These are phyloP conservation scores for Jamesozyma spencerorum DNA, from an alignment of 805 yeast genomes.

Conservation along the genomic window DNA sequence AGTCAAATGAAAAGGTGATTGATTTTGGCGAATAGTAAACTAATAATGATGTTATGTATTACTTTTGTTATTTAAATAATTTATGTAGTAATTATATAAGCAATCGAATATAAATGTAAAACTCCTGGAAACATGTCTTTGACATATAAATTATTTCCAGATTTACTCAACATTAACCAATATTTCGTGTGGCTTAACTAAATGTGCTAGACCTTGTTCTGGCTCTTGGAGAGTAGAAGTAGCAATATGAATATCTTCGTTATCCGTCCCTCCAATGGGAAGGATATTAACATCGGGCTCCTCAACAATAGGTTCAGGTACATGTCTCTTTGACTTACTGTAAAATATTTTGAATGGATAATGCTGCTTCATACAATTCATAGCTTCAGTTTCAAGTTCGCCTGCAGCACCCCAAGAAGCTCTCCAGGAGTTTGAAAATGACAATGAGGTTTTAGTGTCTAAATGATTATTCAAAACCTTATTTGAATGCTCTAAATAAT, in stretches of 20 bases:
- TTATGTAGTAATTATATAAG: not conserved
- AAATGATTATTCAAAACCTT: constrained; percentile 34
- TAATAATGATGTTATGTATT: not conserved
- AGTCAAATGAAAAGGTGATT: too few species aligned
- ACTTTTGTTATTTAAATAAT: not conserved
- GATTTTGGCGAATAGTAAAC: too few species aligned
- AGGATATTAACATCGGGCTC: constrained; percentile 4
- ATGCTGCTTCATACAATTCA: constrained; percentile 10
- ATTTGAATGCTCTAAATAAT: constrained; percentile 30
- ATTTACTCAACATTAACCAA: constrained; percentile 2
- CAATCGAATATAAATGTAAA: too few species aligned
- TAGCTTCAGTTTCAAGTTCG: constrained; percentile 27
- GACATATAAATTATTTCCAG: too few species aligned
- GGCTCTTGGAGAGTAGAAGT: not conserved
- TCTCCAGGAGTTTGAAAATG: constrained; percentile 22
- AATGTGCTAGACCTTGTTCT: not conserved
- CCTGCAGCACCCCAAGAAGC: constrained; percentile 29
- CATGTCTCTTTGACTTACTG: not conserved
- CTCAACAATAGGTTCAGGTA: not conserved
- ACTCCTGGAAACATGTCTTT: too few species aligned
- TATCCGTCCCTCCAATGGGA: constrained; percentile 1
- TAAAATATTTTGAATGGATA: not conserved
- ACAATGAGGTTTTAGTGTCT: constrained; percentile 32
- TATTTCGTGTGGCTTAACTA: constrained; percentile 2
- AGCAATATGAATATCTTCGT: not conserved